Evolutionary conservation across 306 rosid genomes (phyloP), one percentile per base, ranked within the genome.

Genomic region (Corylus americana): DNA sequence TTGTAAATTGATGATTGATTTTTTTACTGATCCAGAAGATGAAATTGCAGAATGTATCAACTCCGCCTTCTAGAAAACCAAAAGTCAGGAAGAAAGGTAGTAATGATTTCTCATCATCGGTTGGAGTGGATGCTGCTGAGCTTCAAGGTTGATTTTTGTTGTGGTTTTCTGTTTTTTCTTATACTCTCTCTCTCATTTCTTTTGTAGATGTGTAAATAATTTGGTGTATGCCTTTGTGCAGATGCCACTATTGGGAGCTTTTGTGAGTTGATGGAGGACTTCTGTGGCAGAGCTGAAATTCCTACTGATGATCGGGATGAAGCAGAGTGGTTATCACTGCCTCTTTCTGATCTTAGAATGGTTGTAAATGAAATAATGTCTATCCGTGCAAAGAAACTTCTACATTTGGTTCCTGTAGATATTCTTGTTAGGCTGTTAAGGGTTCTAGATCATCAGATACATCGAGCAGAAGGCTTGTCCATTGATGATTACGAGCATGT

Each of bases 391-490:
- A 93, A 91, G 91, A 90, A 81, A 81, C 86, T 96, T 76, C 89
- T 93, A 67, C 94, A 92, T 87, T 77, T 89, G 88, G 88, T 96
- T 74, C 92, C 97, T 57, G 88, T 85, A 76, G 96, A 91, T 83
- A 72, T 77, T 81, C 93, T 96, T 84, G 94, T 89, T 76, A 96
- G 96, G 83, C 70, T 96, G 74, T 83, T 96, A 80, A 93, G 86
- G 82, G 92, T 91, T 84, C 86, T 96, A 78, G 97, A 96, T 87
- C 91, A 93, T 91, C 99, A 93, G 78, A 91, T 96, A 83, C 99
- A 96, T 83, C 86, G 94, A 82, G 94, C 98, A 64, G 99, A 96
- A 86, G 99, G 99, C 85, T 87, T 96, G 87, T 88, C 97, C 18
- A 87, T 93, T 59, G 94, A 82, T 83, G 97, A 91, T 74, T 92